Base-by-base conservation (phyloP, 305 asterid species). In the Rubia tinctorum region DNA sequence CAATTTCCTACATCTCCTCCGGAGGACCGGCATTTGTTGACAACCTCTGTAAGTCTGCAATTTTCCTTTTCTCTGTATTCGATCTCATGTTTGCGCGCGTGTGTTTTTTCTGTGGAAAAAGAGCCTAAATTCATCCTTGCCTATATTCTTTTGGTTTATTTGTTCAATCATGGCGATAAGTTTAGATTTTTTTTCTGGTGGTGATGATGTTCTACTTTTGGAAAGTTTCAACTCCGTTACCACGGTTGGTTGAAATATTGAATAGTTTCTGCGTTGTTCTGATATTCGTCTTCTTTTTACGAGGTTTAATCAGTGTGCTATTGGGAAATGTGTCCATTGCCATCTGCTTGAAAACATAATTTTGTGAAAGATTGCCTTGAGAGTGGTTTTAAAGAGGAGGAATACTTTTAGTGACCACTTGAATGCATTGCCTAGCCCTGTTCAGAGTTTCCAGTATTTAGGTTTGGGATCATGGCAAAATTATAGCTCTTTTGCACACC, bases 321-420 rank as follows among this genome's bases (percentile, higher is more conserved):
- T 25, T 42, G 40, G 67, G 82, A 76, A 76, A 78, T 81, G 85
- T 64, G 78, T 78, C 79, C 72, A 59, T 53, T 75, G 71, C 77
- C 82, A 74, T 80, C 68, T 68, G 49, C 74, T 69, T 79, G 82
- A 77, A 86, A 81, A 56, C 76, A 73, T 0, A 0, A 12, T 47
- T 47, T 47, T 55, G n/a, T 66, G 58, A 72, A 76, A 55, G 66
- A 92, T 92, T 96, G 89, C 97, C 79, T 80, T 91, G 77, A 82
- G 88, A 79, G 89, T 81, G 17, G 84, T 92, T 72, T 79, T 87
- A 82, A 80, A 88, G 83, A 84, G 90, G 86, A 82, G 88, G 80
- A 85, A 78, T 76, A 65, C 73, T 76, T 47, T 85, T 55, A 76
- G 83, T 25, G 88, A 88, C 77, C 84, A 85, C 80, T 78, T 88